Evolutionary conservation across 495 filamentous ascomycete species (phyloP).

Genomic region (Penicillium chermesinum): DNA sequence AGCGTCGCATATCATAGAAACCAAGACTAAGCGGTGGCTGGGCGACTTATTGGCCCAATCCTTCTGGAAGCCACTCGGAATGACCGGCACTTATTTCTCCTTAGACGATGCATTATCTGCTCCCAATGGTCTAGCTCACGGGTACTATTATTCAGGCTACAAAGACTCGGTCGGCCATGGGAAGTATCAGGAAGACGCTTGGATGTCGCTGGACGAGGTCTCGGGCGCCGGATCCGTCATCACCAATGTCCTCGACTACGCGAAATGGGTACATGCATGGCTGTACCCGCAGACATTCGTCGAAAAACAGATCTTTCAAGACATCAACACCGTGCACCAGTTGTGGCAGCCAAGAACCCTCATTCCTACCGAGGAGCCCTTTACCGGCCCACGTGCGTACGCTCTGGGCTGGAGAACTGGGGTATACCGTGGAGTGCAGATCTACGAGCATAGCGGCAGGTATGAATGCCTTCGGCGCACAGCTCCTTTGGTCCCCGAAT

Average conservation of each 20-base stretch:
- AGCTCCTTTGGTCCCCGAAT: constrained; percentile 39
- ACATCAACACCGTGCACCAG: neutral
- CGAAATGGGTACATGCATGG: constrained; percentile 39
- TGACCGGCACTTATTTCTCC: constrained; percentile 45
- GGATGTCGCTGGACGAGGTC: constrained; percentile 9
- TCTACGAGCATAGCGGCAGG: constrained; percentile 41
- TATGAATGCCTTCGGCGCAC: constrained; percentile 40
- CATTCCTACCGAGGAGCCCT: constrained; percentile 3
- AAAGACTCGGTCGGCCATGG: constrained; percentile 3
- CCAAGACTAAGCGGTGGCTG: constrained; percentile 29
- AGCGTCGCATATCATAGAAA: constrained; percentile 35
- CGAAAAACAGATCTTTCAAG: neutral
- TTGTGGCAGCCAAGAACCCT: constrained; percentile 12
- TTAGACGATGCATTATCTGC: constrained; percentile 28
- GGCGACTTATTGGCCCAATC: constrained; percentile 33
- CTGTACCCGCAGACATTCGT: constrained; percentile 12
- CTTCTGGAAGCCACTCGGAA: constrained; percentile 45
- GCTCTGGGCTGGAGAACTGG: constrained; percentile 39
- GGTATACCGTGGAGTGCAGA: constrained; percentile 35
- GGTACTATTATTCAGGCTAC: constrained; percentile 19
- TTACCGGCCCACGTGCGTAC: constrained; percentile 28
- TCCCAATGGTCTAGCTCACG: constrained; percentile 13
- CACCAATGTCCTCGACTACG: constrained; percentile 45
- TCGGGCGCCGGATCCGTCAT: constrained; percentile 46
- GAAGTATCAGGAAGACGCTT: neutral